Evolutionary conservation across 768 basidiomycete genomes (phyloP).

Genomic region (Amanita thiersii): DNA sequence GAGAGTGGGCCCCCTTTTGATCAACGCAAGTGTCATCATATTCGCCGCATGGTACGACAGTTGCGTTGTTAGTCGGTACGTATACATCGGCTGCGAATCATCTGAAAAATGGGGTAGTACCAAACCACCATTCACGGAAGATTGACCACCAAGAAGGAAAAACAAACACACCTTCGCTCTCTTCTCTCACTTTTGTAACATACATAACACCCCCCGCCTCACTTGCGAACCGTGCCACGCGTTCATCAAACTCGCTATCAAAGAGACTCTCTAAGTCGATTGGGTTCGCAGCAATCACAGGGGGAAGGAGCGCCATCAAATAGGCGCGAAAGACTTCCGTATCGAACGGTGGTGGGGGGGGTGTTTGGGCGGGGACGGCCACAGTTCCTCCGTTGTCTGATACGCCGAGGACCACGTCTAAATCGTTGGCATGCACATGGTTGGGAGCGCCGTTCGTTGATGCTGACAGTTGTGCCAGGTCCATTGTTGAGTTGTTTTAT

Average conservation of each 20-base stretch:
- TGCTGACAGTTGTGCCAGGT: neutral
- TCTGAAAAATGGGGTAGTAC: slow-evolving; percentile 31
- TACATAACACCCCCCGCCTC: slow-evolving; percentile 77
- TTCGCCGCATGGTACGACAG: slow-evolving; percentile 76
- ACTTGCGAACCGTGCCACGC: slow-evolving; percentile 64
- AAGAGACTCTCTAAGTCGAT: slow-evolving; percentile 63
- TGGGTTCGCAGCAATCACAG: slow-evolving; percentile 65
- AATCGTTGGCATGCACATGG: neutral
- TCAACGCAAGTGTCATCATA: slow-evolving; percentile 84
- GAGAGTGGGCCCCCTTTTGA: slow-evolving; percentile 82
- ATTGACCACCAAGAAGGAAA: slow-evolving; percentile 7
- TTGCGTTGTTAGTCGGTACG: slow-evolving; percentile 62
- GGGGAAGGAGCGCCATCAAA: slow-evolving; percentile 65
- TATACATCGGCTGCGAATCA: slow-evolving; percentile 53
- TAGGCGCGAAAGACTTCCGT: slow-evolving; percentile 63
- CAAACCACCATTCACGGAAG: slow-evolving; percentile 1
- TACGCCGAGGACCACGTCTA: slow-evolving; percentile 1
- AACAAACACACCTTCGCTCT: slow-evolving; percentile 52
- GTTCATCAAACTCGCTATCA: slow-evolving; percentile 68
- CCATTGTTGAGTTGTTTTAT: slow-evolving; percentile 3
- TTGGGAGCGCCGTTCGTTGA: slow-evolving; percentile 5
- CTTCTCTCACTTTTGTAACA: slow-evolving; percentile 72
- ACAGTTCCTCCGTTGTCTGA: slow-evolving; percentile 3
- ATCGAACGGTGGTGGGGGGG: slow-evolving; percentile 44
- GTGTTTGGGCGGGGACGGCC: no score